Conservation (phyloP, 768 basidiomycete species). For the Tulasnella sp. region DNA sequence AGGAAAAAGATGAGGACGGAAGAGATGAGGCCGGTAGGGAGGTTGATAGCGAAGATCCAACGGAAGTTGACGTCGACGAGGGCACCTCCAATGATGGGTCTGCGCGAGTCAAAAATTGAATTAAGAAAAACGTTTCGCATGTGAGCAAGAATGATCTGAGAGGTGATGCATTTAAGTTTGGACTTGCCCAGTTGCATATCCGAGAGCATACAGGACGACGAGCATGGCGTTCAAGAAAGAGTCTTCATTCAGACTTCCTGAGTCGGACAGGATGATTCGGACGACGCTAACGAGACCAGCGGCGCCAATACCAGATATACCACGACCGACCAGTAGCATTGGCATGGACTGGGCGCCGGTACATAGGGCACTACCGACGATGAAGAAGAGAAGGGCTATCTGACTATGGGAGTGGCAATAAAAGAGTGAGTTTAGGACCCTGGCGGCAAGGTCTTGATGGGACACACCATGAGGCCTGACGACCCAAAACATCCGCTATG, state of each 20-base stretch:
- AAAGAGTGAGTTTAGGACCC: background rate
- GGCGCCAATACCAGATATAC: conserved; percentile 23
- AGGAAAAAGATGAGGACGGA: conserved; percentile 34
- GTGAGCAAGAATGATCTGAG: background rate
- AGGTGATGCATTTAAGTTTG: no score
- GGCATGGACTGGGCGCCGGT: conserved; percentile 38
- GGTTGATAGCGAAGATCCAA: conserved; percentile 47
- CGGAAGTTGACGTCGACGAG: conserved; percentile 34
- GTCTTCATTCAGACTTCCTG: conserved; percentile 32
- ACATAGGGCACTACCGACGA: conserved; percentile 37
- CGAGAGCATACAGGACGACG: conserved; percentile 35
- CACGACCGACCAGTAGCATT: conserved; percentile 37
- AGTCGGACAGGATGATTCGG: conserved; percentile 37
- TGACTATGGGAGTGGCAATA: conserved; percentile 22
- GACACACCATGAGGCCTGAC: conserved; percentile 32
- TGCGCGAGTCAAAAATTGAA: conserved; percentile 22
- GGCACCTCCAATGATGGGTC: conserved; percentile 37
- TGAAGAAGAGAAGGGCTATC: conserved; percentile 34
- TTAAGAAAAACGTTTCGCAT: background rate
- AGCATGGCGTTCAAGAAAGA: conserved; percentile 34
- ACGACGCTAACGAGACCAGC: conserved; percentile 22
- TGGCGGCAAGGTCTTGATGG: background rate
- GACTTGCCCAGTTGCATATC: conserved; percentile 23
- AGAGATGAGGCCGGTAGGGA: conserved; percentile 31
- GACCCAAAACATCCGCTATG: conserved; percentile 40